Percentiles rank a stretch among this genome's conserved stretches.
These are phyloP conservation scores for Boletus patriciae DNA, from an alignment of 768 basidiomycete genomes.

Conservation along the genomic window DNA sequence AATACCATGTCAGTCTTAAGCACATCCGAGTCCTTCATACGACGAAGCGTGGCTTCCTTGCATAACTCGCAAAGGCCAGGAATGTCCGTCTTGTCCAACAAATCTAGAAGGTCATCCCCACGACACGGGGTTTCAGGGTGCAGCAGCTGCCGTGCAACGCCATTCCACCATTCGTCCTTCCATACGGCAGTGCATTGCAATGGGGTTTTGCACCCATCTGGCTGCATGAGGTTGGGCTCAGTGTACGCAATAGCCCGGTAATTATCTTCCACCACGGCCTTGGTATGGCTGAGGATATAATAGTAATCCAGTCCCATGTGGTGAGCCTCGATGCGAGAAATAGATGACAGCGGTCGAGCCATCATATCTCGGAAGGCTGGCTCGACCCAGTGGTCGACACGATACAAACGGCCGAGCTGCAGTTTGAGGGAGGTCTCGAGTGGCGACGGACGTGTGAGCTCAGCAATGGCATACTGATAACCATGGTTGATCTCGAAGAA, in stretches of 20 bases:
- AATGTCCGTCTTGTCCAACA: too few species aligned
- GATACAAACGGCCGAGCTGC: not conserved
- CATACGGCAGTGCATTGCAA: too few species aligned
- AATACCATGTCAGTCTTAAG: too few species aligned
- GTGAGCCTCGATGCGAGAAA: not conserved
- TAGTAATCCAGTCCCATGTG: slow-evolving; percentile 5
- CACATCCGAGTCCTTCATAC: too few species aligned
- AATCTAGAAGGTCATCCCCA: not conserved
- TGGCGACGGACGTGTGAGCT: too few species aligned
- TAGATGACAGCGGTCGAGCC: not conserved
- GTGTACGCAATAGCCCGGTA: not conserved
- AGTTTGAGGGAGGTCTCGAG: too few species aligned
- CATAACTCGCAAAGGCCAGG: too few species aligned
- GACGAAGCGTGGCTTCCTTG: too few species aligned
- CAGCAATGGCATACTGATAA: too few species aligned
- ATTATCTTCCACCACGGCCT: not conserved
- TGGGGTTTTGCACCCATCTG: not conserved
- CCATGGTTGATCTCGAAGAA: not conserved
- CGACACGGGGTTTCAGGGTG: slow-evolving; percentile 4
- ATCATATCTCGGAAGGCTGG: slow-evolving; percentile 5
- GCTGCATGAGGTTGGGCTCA: not conserved
- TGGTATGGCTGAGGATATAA: not conserved
- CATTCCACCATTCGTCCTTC: too few species aligned
- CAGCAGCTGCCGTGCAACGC: not conserved
- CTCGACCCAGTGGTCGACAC: slow-evolving; percentile 8